phyloP scores from a whole-genome alignment of 257 asterid genomes.

The Eucommia ulmoides region DNA sequence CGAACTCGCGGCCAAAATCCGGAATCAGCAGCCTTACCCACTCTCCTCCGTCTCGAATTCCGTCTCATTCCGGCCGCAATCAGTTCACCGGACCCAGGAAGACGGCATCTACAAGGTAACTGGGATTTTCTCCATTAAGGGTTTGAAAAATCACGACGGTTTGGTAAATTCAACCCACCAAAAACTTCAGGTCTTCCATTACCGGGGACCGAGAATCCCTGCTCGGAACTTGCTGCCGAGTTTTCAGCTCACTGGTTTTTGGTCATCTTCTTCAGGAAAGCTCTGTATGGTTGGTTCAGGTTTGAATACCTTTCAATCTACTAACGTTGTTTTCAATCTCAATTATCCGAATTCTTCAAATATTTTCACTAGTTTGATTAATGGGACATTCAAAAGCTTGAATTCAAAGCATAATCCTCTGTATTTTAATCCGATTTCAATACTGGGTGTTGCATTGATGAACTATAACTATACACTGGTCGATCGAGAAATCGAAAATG shows the following conservation, averaged over 20 bases:
- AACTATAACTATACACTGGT: conserved; percentile 61
- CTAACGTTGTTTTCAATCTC: conserved; percentile 58
- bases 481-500: conserved; percentile 32
- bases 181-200: conserved; percentile 45
- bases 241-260: conserved; percentile 44
- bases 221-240: conserved; percentile 11
- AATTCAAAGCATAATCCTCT: conserved; percentile 13
- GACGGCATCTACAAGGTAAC: conserved; percentile 45
- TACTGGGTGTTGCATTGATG: conserved; percentile 59
- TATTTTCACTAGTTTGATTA: conserved; percentile 53
- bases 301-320: conserved; percentile 17
- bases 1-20: not conserved
- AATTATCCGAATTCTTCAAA: conserved; percentile 53
- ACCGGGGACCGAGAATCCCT: conserved; percentile 62
- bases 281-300: conserved; percentile 84
- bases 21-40: not conserved
- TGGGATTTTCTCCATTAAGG: conserved; percentile 22
- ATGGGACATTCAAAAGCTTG: conserved; percentile 48
- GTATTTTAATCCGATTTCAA: conserved; percentile 17
- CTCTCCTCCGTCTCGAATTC: conserved; percentile 12
- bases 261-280: conserved; percentile 68
- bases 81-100: conserved; percentile 31
- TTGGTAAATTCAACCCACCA: conserved; percentile 39
- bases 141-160: conserved; percentile 7
- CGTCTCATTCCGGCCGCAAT: conserved; percentile 26